Evolutionary conservation across 2,329 filamentous ascomycete genomes (phyloP), one percentile per base, ranked within the genome.

Genomic region (Dothistroma septosporum): DNA sequence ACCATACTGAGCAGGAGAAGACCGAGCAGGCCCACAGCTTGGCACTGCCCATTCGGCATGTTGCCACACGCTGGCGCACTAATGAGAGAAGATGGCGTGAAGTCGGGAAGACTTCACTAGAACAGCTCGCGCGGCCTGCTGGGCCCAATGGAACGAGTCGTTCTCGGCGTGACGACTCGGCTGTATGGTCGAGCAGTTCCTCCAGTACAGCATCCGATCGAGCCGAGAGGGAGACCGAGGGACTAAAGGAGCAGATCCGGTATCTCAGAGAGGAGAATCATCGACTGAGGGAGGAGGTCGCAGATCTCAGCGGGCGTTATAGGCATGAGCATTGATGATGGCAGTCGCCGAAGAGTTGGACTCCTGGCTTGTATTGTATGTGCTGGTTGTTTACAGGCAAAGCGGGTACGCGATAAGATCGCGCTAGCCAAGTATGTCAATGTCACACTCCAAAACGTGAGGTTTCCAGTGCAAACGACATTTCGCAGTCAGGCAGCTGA

Each of bases 1-100:
- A 44, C 16, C 63, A 65, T 33, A 57, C 57, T 19, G 56, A 63
- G 14, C 54, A 24, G 47, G 11, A 63, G 53, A 65, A 65, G 37
- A 46, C 60, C 12, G 28, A 55, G n/a, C 60, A 59, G 49, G 63
- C 58, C 2, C 44, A 52, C 44, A 33, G 49, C 11, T 58, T 65
- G 48, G 63, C 60, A 9, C 49, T 47, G 14, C 46, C 33, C 8
- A 58, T 56, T 55, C 33, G 63, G 28, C 37, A 37, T 11, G 57
- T 61, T 6, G 46, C 62, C 33, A 55, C 61, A 49, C 35, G 37
- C 41, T 65, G 63, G 63, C 37, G 63, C 31, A 53, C 59, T 2
- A 50, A 59, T 19, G 58, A 61, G 53, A 41, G 31, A 28, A 53
- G 31, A 6, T 53, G 50, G 50, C 50, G 50, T 19, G 28, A 53